Conservation (phyloP, 2,329 filamentous ascomycete species). For the Curvularia verruculosa region DNA sequence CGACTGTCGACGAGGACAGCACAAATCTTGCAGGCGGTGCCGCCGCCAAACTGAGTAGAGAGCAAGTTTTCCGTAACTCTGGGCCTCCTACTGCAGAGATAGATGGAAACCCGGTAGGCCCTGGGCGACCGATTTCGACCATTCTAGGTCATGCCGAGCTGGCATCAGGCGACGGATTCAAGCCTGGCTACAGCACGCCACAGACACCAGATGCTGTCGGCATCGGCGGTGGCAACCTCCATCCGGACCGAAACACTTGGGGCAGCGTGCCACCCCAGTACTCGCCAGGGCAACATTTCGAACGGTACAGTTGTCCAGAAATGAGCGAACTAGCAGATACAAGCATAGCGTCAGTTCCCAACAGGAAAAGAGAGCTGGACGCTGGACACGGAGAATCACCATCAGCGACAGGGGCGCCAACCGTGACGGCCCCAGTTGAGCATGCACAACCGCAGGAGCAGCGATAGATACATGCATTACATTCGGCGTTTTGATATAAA, state of each 20-base stretch:
- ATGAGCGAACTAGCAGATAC: slow-evolving; percentile 28
- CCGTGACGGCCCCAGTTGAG: slow-evolving; percentile 30
- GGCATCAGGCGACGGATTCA: slow-evolving; percentile 36
- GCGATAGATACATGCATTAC: not conserved
- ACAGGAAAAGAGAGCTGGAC: slow-evolving; percentile 27
- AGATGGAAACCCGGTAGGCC: slow-evolving; percentile 36
- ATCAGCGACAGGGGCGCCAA: slow-evolving; percentile 24
- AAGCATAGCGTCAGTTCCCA: slow-evolving; percentile 21
- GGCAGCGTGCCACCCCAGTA: slow-evolving; percentile 40
- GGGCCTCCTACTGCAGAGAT: slow-evolving; percentile 36
- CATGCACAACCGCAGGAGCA: slow-evolving; percentile 29
- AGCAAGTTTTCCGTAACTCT: slow-evolving; percentile 24
- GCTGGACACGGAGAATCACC: slow-evolving; percentile 34
- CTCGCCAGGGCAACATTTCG: slow-evolving; percentile 29
- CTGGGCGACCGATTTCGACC: slow-evolving; percentile 34
- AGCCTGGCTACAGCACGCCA: slow-evolving; percentile 28
- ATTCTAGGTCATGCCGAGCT: slow-evolving; percentile 42
- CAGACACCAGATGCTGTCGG: slow-evolving; percentile 40
- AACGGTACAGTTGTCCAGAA: slow-evolving; percentile 14
- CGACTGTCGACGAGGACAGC: slow-evolving; percentile 22
- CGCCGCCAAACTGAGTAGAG: slow-evolving; percentile 32
- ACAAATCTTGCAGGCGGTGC: slow-evolving; percentile 32
- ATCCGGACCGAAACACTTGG: slow-evolving; percentile 29
- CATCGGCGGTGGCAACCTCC: slow-evolving; percentile 38
- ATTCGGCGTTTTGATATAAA: not conserved